phyloP scores from a whole-genome alignment of 129 eudicot species.

The Silybum marianum region DNA sequence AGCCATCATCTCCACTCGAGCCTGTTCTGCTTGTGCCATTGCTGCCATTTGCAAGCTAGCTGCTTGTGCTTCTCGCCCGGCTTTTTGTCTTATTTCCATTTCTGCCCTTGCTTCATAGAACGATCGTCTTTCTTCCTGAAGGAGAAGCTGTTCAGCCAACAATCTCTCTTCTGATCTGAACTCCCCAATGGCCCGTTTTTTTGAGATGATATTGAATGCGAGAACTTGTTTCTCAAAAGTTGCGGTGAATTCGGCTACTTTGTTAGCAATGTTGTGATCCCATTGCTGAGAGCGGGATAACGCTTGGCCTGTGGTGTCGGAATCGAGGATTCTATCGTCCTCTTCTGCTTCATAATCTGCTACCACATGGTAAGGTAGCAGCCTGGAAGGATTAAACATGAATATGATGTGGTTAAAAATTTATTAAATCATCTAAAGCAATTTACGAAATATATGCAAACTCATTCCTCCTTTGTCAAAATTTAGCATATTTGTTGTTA shows the following conservation, averaged over 20 bases:
- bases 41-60: constrained; percentile 69
- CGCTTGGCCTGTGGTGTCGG: constrained; percentile 67
- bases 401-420: neutral
- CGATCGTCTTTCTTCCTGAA: constrained; percentile 62
- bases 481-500: too few species aligned
- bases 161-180: constrained; percentile 82
- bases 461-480: too few species aligned
- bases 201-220: constrained; percentile 70
- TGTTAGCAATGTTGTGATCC: constrained; percentile 85
- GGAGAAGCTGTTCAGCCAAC: constrained; percentile 67
- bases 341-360: constrained; percentile 94
- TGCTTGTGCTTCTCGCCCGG: constrained; percentile 65
- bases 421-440: neutral
- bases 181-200: constrained; percentile 72
- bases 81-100: constrained; percentile 64
- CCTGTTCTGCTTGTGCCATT: constrained; percentile 53
- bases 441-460: too few species aligned
- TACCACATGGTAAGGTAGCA: constrained; percentile 90
- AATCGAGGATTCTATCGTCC: constrained; percentile 79
- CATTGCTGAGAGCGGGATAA: constrained; percentile 95
- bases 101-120: constrained; percentile 55
- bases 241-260: constrained; percentile 75
- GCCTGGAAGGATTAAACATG: constrained; percentile 43
- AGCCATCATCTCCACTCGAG: constrained; percentile 74
- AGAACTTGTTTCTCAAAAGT: constrained; percentile 86